phyloP scores from a whole-genome alignment of 2,329 filamentous ascomycete species.

The Acephala macrosclerotiorum region DNA sequence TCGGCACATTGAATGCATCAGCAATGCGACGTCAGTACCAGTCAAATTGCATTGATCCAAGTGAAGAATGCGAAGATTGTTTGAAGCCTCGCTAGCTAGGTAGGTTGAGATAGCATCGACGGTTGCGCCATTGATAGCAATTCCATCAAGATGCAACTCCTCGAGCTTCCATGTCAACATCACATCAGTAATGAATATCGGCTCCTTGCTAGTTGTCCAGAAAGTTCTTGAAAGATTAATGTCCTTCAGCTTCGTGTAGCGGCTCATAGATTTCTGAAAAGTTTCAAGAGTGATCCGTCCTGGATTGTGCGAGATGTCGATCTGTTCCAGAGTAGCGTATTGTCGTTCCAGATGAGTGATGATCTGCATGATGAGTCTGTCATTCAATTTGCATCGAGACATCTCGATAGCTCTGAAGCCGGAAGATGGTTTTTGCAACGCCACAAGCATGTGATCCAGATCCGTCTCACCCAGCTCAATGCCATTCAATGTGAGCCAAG shows the following conservation, averaged over 20 bases:
- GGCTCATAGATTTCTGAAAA: slow-evolving; percentile 71
- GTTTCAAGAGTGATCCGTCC: slow-evolving; percentile 68
- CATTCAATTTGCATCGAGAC: slow-evolving; percentile 66
- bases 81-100: slow-evolving; percentile 65
- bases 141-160: slow-evolving; percentile 70
- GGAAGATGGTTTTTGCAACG: slow-evolving; percentile 69
- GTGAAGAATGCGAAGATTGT: slow-evolving; percentile 65
- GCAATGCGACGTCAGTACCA: slow-evolving; percentile 68
- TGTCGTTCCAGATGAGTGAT: slow-evolving; percentile 70
- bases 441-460: slow-evolving; percentile 69
- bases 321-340: slow-evolving; percentile 69
- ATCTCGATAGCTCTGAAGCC: slow-evolving; percentile 73
- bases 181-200: slow-evolving; percentile 71
- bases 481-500: slow-evolving; percentile 74
- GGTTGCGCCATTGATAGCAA: slow-evolving; percentile 66
- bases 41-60: slow-evolving; percentile 73
- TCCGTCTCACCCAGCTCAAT: slow-evolving; percentile 76
- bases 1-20: slow-evolving; percentile 69
- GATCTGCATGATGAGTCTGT: slow-evolving; percentile 65
- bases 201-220: slow-evolving; percentile 66
- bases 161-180: slow-evolving; percentile 72
- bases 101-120: slow-evolving; percentile 72
- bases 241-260: slow-evolving; percentile 71
- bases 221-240: slow-evolving; percentile 71
- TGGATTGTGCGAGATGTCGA: slow-evolving; percentile 72